Percentiles rank a stretch among this genome's conserved stretches.
These are phyloP conservation scores for Metschnikowia sp. DNA, from an alignment of 805 yeast genomes.

Conservation along the genomic window DNA sequence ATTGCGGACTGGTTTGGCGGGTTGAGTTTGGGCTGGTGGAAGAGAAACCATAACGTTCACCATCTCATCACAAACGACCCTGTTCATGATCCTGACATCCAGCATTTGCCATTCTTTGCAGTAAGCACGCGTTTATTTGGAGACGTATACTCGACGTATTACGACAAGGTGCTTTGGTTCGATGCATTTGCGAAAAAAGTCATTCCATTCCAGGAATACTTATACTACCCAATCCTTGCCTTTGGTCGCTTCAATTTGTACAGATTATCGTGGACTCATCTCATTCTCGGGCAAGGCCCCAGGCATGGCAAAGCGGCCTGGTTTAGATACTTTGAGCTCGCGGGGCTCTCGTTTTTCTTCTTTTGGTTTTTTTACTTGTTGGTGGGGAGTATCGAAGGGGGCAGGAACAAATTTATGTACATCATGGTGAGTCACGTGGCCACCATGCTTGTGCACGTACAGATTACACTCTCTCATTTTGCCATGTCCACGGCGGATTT, in stretches of 20 bases:
- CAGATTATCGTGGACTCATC: constrained; percentile 74
- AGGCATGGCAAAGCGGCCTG: constrained; percentile 79
- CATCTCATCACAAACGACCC: constrained; percentile 91
- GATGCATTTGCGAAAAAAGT: constrained; percentile 59
- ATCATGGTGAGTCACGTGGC: constrained; percentile 72
- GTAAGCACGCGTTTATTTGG: constrained; percentile 70
- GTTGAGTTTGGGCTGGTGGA: constrained; percentile 92
- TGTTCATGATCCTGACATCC: constrained; percentile 91
- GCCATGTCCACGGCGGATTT: constrained; percentile 91
- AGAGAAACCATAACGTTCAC: constrained; percentile 89
- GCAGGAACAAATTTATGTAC: constrained; percentile 53
- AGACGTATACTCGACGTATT: constrained; percentile 74
- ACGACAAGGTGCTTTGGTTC: constrained; percentile 62
- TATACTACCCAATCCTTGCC: constrained; percentile 74
- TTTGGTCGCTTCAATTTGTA: constrained; percentile 87
- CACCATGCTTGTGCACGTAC: constrained; percentile 92
- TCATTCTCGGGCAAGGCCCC: constrained; percentile 76
- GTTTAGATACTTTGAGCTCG: constrained; percentile 75
- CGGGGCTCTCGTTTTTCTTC: constrained; percentile 64
- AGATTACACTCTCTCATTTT: constrained; percentile 84
- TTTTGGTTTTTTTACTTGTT: constrained; percentile 80
- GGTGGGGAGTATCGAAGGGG: constrained; percentile 51
- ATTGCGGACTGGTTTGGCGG: constrained; percentile 87
- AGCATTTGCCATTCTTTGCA: constrained; percentile 88
- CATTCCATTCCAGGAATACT: constrained; percentile 62